Percentiles rank a stretch among this genome's conserved stretches.
These are phyloP conservation scores for Gossypium raimondii DNA, from an alignment of 345 rosid species.

Conservation along the genomic window DNA sequence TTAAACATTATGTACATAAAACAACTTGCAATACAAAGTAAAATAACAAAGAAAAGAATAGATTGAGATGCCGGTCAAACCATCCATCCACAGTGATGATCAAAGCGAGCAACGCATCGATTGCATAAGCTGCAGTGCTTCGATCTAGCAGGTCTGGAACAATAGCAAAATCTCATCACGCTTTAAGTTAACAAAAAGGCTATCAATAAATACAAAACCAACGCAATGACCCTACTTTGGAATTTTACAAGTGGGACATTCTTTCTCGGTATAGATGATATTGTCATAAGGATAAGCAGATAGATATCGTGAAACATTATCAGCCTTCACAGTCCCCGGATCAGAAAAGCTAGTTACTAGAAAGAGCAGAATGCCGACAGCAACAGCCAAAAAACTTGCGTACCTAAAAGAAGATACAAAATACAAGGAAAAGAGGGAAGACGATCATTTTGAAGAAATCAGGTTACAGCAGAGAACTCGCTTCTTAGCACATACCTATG, in stretches of 20 bases:
- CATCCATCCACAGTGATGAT: conserved; percentile 8
- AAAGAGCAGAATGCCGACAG: not conserved
- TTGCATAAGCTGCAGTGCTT: conserved; percentile 8
- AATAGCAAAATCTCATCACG: not conserved
- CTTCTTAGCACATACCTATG: conserved; percentile 51
- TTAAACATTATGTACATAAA: not conserved
- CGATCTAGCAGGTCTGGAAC: conserved; percentile 1
- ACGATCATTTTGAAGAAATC: not conserved
- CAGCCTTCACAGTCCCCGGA: conserved; percentile 2
- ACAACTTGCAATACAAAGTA: not conserved
- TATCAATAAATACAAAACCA: not conserved
- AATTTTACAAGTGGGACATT: not conserved
- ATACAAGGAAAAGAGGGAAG: not conserved
- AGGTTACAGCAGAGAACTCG: not conserved
- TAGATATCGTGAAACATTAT: conserved; percentile 3
- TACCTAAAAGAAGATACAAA: not conserved
- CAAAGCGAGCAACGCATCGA: conserved; percentile 3
- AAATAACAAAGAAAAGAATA: not conserved
- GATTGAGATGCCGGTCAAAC: not conserved
- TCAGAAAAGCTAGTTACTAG: conserved; percentile 1
- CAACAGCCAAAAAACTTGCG: not conserved
- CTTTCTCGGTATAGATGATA: not conserved
- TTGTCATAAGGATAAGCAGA: conserved; percentile 5
- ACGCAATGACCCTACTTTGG: not conserved
- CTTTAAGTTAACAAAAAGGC: not conserved